Evolutionary conservation across 305 asterid species (phyloP).

Genomic region (Fraxinus nigra): DNA sequence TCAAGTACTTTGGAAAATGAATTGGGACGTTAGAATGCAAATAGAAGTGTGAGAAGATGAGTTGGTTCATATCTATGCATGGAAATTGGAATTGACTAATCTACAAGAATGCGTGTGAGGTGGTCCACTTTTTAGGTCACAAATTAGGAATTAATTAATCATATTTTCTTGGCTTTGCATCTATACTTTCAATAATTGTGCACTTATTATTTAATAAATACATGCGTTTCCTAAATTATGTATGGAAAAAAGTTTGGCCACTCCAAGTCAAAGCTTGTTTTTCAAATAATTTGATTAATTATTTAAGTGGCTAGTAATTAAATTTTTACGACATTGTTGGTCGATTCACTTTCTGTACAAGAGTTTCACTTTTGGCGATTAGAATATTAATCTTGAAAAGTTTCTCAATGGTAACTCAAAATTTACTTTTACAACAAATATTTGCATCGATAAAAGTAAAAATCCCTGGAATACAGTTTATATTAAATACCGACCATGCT

Average conservation of each 20-base stretch:
- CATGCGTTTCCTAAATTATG: conserved; percentile 4
- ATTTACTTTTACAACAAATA: background rate
- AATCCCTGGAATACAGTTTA: no score
- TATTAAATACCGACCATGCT: background rate
- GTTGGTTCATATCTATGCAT: conserved; percentile 21
- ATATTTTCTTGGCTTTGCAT: background rate
- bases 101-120: conserved; percentile 31
- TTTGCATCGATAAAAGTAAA: background rate
- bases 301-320: background rate
- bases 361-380: background rate
- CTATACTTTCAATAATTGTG: conserved; percentile 28
- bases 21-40: conserved; percentile 6
- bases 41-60: conserved; percentile 12
- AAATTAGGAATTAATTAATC: conserved; percentile 22
- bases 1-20: conserved; percentile 6
- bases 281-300: background rate
- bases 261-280: background rate
- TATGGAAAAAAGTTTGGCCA: conserved; percentile 18
- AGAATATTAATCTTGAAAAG: background rate
- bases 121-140: conserved; percentile 22
- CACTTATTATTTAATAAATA: conserved; percentile 10
- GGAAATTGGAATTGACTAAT: conserved; percentile 21
- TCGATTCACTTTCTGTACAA: background rate
- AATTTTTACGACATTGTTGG: background rate
- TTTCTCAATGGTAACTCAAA: background rate